Evolutionary conservation across 306 rosid genomes (phyloP).

Genomic region (Cicer chorassanicum): DNA sequence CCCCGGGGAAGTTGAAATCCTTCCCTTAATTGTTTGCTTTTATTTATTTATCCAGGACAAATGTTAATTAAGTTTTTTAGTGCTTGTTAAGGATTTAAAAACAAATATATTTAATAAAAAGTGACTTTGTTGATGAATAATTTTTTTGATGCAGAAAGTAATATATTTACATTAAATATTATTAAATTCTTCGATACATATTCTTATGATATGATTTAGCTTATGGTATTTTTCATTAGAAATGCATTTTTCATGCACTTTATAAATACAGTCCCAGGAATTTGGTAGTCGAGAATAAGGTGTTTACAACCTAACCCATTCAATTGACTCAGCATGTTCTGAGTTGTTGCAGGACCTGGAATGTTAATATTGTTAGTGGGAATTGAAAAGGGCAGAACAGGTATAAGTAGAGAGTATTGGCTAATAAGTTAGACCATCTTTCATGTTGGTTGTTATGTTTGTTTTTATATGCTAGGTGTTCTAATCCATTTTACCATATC

Average conservation of each 20-base stretch:
- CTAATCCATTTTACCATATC: neutral
- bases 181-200: neutral
- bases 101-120: too few relatives aligned
- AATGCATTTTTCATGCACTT: neutral
- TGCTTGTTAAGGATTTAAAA: too few relatives aligned
- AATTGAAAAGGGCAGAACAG: neutral
- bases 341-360: neutral
- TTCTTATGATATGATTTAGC: neutral
- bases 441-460: neutral
- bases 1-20: neutral
- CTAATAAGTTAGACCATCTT: neutral
- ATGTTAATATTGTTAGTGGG: neutral
- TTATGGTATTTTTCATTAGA: neutral
- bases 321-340: too few relatives aligned
- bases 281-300: neutral
- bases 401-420: neutral
- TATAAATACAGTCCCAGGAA: neutral
- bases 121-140: neutral
- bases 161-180: neutral
- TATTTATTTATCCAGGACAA: neutral
- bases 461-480: neutral
- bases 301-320: neutral
- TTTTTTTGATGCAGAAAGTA: neutral
- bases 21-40: constrained; percentile 8
- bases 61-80: neutral